Evolutionary conservation across 306 rosid species (phyloP), one percentile per base, ranked within the genome.

Genomic region (Ochetophila trinervis): DNA sequence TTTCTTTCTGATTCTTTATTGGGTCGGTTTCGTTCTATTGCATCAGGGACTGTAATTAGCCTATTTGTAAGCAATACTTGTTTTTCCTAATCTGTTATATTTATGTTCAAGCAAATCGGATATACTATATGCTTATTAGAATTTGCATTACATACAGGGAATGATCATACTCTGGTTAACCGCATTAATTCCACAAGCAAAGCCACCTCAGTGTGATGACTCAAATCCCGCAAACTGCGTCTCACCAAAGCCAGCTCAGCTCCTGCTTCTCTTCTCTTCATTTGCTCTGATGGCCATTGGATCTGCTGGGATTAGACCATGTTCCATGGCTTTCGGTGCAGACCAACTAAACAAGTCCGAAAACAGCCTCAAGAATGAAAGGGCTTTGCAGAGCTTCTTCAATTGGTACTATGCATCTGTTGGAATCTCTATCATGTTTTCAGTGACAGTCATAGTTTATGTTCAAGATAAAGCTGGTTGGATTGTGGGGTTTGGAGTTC

Each of bases 391-490:
- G 60, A 87, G 82, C 68, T 87, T 92, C 77, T 89, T 92, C 76
- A 84, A 78, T 67, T 89, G 98, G 98, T 92, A 89, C 24, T 85
- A 89, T 72, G 88, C 76, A 52, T 82, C 95, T 0, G 87, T 87
- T 60, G 93, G 98, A 5, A 8, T 87, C 52, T 85, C 96, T 9
- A 47, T 82, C 8, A 68, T 70, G 62, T 0, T 87, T 34, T 74
- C 95, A 10, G 80, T 74, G 54, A 34, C 80, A 58, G 59, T 85
- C 49, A 78, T 89, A 51, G 95, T 89, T 14, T 92, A 77, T 70
- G 67, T 89, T 56, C 98, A 92, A 71, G 82, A 75, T 11, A 36
- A 34, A 54, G 49, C 53, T 23, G 91, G 92, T 18, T 89, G 93
- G 98, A 27, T 70, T 63, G 70, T 84, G 42, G 96, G 96, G 32